These are phyloP conservation scores for Colletotrichum graminicola DNA, from an alignment of 2,329 filamentous ascomycete genomes.

Conservation along the genomic window DNA sequence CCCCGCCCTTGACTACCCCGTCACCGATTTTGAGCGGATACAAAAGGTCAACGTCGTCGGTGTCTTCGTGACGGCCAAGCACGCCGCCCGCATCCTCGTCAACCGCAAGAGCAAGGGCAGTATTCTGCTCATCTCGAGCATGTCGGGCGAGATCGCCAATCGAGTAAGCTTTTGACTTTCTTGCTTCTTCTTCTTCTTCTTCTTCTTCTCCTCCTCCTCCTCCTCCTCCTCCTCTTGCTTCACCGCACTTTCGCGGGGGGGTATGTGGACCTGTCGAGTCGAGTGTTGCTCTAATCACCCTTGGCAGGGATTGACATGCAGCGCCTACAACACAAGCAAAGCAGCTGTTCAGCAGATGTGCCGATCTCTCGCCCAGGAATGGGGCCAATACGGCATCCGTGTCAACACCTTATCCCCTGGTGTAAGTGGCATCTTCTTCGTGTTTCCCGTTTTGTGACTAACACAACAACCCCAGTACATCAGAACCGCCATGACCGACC, in stretches of 20 bases:
- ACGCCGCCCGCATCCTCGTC: constrained; percentile 71
- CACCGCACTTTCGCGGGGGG: too few species aligned
- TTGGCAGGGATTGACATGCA: constrained; percentile 68
- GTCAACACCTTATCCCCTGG: constrained; percentile 76
- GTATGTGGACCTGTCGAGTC: background rate
- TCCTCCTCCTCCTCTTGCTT: background rate
- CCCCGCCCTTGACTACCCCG: constrained; percentile 60
- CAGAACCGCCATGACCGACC: constrained; percentile 61
- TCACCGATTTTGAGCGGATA: constrained; percentile 75
- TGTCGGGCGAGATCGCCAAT: constrained; percentile 64
- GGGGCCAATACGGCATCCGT: constrained; percentile 72
- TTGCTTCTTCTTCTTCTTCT: too few species aligned
- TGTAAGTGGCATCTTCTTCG: constrained; percentile 46
- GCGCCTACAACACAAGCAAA: constrained; percentile 74
- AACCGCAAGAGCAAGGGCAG: constrained; percentile 57
- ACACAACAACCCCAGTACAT: constrained; percentile 53
- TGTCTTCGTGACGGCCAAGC: constrained; percentile 78
- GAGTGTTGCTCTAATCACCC: background rate
- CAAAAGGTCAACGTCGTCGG: constrained; percentile 78
- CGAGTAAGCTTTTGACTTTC: constrained; percentile 53
- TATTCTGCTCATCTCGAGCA: constrained; percentile 64
- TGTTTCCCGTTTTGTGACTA: background rate
- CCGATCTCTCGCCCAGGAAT: constrained; percentile 71
- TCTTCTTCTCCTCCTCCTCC: background rate
- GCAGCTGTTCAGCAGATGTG: constrained; percentile 71